Conservation (phyloP, 192 early-diverging fungal genomes). For the Nowakowskiella sp. region DNA sequence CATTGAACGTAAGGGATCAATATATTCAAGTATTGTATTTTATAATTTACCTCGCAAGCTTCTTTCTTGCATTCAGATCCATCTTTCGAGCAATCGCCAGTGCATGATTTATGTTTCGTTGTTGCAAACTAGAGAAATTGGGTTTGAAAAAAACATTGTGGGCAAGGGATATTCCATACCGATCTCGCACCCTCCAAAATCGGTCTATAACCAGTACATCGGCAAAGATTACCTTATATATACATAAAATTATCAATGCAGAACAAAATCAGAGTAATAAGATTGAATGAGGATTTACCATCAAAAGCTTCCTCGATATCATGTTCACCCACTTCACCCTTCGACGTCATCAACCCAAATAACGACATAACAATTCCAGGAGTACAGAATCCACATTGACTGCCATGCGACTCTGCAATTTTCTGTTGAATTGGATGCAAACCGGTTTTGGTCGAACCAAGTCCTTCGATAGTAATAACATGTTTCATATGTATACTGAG, state of each 20-base stretch:
- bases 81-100: constrained; percentile 29
- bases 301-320: constrained; percentile 82
- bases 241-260: neutral
- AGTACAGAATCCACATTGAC: constrained; percentile 86
- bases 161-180: constrained; percentile 8
- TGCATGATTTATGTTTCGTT: constrained; percentile 20
- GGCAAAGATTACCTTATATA: constrained; percentile 59
- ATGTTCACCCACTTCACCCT: constrained; percentile 52
- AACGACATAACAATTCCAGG: constrained; percentile 86
- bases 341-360: constrained; percentile 69
- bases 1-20: too few species aligned
- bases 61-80: too few species aligned
- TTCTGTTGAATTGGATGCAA: constrained; percentile 67
- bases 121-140: too few species aligned
- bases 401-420: constrained; percentile 63
- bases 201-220: constrained; percentile 86
- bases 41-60: too few species aligned
- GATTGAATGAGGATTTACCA: too few species aligned
- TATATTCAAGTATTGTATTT: too few species aligned
- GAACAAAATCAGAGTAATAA: neutral
- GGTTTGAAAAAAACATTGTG: neutral
- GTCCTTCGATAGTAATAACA: constrained; percentile 73
- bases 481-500: constrained; percentile 71
- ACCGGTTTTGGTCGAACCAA: constrained; percentile 57
- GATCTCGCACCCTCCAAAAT: constrained; percentile 80